Base-by-base conservation (phyloP, 306 rosid genomes). In the Gastrolobium bilobum region DNA sequence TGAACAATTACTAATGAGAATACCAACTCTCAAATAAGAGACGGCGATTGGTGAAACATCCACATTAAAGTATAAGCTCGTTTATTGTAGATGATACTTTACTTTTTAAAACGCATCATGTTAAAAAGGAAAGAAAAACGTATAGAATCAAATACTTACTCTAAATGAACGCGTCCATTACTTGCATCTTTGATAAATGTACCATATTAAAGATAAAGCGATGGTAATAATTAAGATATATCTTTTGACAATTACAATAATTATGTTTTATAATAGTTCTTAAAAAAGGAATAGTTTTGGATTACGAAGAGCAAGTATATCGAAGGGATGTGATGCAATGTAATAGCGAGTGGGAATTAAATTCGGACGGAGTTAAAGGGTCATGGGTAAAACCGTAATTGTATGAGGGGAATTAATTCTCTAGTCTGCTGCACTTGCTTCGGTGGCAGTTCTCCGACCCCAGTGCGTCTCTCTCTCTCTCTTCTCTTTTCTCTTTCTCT, bases 401-500 rank as follows among this genome's bases (percentile, higher is more conserved):
- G 2, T 4, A 51, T 20, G 26, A 40, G 29, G 3, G 2, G 38
- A 39, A 6, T 63, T 63, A n/a, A 63, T 64, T 15, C 71, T 15
- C 14, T 34, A 31, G 29, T 8, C 26, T 20, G 26, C 26, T 29
- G 42, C 68, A 11, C 47, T 68, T 30, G 67, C 65, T 72, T 66
- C 79, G 46, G 70, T 52, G 86, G 84, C 73, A 42, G 66, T 56
- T 82, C 83, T 80, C 87, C 86, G 84, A 79, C 86, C 81, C 73
- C 85, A 48, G 80, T 29, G 52, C 83, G 73, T 68, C 76, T 71
- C 79, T 54, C 53, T 40, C 72, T 78, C 51, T 72, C 56, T 81
- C 65, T 20, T 20, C 26, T 20, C 26, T 20, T 20, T 20, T 20
- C 26, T 20, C 26, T 20, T 76, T 54, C 53, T 40, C 72, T 78